Base-by-base conservation (phyloP, 2,329 filamentous ascomycete species). In the Epicoccum nigrum region DNA sequence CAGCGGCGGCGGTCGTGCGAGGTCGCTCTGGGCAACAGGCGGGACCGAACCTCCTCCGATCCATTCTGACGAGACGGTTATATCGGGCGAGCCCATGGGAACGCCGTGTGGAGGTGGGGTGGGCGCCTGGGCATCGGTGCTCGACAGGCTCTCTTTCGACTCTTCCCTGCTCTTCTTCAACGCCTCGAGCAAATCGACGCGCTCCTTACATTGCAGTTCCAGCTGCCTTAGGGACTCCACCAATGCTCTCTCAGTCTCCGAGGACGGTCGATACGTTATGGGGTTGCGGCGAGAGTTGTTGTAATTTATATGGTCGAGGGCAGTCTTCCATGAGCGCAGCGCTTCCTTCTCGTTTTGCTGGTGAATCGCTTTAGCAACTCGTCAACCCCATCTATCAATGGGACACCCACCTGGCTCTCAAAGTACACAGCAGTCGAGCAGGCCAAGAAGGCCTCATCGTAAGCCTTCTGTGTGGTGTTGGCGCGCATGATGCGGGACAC, bases 391-490 rank as follows among this genome's bases (percentile, higher is more conserved):
- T 41, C 20, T 39, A 30, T 16, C 20, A 31, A 44, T 49, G 20
- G 30, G 52, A 41, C 61, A 59, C 76, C 44, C 25, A 95, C 92
- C 84, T 95, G 88, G 71, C 88, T 86, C 77, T 99, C 94, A 74
- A 96, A 97, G 77, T 96, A 97, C 45, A 96, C 90, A 31, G 93
- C 93, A 1, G 92, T 97, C 12, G 92, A 97, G 76, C 92, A 97
- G 70, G 88, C 92, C 64, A 97, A 78, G 76, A 96, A 97, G 74
- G 89, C 92, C 74, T 97, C 92, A 78, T 97, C 93, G 77, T 97
- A 97, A 48, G 92, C 96, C 83, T 96, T 97, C 78, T 97, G 93
- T 74, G 97, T 85, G 56, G 86, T 86, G 69, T 85, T 86, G 72
- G 78, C 78, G 69, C 80, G 79, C 77, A 82, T 82, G 28, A 51